phyloP scores from a whole-genome alignment of 1,284 basidiomycete species.

The Phenoliferia sp. region DNA sequence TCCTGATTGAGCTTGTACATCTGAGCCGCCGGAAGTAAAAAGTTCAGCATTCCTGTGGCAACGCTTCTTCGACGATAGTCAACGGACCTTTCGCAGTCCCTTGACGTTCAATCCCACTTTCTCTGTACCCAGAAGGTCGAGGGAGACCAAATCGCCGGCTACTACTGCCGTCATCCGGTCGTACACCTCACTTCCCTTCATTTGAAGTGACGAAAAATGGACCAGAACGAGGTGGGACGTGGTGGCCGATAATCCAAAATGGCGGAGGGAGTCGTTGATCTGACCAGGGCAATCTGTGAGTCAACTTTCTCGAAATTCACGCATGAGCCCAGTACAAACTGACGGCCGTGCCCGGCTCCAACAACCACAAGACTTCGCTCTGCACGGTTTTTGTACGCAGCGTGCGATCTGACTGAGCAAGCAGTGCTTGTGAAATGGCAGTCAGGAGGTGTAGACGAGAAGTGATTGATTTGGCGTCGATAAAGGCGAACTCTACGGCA shows the following conservation, averaged over 20 bases:
- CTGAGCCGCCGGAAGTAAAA: too few relatives aligned
- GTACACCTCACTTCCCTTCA: constrained; percentile 40
- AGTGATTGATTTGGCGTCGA: constrained; percentile 71
- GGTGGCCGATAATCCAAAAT: constrained; percentile 71
- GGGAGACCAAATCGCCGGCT: constrained; percentile 51
- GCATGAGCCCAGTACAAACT: background rate
- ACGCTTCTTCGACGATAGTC: too few relatives aligned
- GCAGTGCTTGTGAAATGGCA: constrained; percentile 70
- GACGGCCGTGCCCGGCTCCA: constrained; percentile 81
- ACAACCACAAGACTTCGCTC: constrained; percentile 74
- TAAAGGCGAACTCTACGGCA: constrained; percentile 77
- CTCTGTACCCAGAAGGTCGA: constrained; percentile 41
- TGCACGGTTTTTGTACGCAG: constrained; percentile 74
- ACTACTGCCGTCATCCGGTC: constrained; percentile 55
- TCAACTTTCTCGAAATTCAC: background rate
- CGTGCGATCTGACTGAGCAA: constrained; percentile 57
- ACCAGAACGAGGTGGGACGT: constrained; percentile 69
- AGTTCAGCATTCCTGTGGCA: too few relatives aligned
- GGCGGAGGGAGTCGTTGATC: constrained; percentile 79
- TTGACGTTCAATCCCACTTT: constrained; percentile 44
- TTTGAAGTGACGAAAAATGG: constrained; percentile 50
- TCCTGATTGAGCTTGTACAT: constrained; percentile 69
- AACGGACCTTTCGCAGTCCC: constrained; percentile 61
- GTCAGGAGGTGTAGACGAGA: constrained; percentile 71
- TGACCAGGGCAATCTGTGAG: constrained; percentile 38